Evolutionary conservation across 2,329 filamentous ascomycete genomes (phyloP), one percentile per base, ranked within the genome.

Genomic region (Coniochaeta hoffmannii): DNA sequence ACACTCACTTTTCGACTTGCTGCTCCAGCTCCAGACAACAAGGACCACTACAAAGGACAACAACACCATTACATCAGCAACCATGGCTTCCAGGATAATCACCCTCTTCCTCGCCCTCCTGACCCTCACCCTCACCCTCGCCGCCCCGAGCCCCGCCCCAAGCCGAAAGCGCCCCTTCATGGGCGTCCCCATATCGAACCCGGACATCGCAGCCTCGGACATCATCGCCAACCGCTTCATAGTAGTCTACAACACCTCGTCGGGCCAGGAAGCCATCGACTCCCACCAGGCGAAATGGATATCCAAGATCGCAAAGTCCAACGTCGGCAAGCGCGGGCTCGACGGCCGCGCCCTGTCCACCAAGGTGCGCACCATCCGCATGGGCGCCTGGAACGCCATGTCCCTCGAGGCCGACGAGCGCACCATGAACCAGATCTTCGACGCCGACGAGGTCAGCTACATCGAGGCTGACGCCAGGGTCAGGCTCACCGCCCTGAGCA

Each of bases 211-310:
- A 31, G 75, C 74, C 55, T 61, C 61, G 10, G 71, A 82, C 62
- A 68, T 78, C 57, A 76, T 86, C 50, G 70, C 78, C 34, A 77
- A 81, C 70, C 73, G 75, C 51, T 87, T 84, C 68, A 86, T 87
- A 59, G 82, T 86, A 55, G 82, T 87, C 56, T 86, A 85, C 73
- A 82, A 85, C 67, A 73, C 72, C 60, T 77, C 75, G 55, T 76
- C 75, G 61, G 72, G 70, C 58, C 70, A 76, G 22, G 74, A 73
- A 15, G 70, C 71, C 35, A 76, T 86, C 62, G 67, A 71, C 35
- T 69, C 74, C 51, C 79, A 82, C 66, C 70, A 81, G 63, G 67
- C 71, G 31, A 72, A 68, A 55, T 73, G 83, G 63, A 73, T 71
- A 56, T 64, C 73, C 41, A 67, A 76, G 46, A 67, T 86, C 55